Conservation (phyloP, 495 filamentous ascomycete species). For the Aspergillus biplanus region DNA sequence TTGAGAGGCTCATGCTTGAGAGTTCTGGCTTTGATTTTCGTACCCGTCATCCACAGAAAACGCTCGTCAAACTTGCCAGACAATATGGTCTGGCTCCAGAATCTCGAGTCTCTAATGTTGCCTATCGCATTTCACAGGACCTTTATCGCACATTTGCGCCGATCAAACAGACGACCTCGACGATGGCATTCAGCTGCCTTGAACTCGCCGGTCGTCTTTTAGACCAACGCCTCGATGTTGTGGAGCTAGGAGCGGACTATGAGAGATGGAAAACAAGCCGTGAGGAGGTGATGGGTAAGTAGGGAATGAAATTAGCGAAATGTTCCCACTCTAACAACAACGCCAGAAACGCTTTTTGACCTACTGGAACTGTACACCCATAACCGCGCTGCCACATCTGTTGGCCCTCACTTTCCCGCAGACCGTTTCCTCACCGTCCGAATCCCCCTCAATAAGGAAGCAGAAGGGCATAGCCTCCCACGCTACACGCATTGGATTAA, state of each 20-base stretch:
- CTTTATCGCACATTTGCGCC: conserved; percentile 91
- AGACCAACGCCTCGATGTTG: conserved; percentile 48
- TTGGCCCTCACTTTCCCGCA: conserved; percentile 70
- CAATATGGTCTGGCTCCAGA: conserved; percentile 52
- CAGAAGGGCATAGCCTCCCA: conserved; percentile 55
- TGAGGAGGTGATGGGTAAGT: conserved; percentile 69
- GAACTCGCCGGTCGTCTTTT: conserved; percentile 76
- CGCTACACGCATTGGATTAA: conserved; percentile 53
- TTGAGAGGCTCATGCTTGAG: conserved; percentile 95
- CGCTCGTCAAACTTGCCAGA: conserved; percentile 74
- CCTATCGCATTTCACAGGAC: conserved; percentile 83
- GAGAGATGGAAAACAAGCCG: conserved; percentile 62
- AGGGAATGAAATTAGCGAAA: not conserved
- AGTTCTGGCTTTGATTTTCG: conserved; percentile 91
- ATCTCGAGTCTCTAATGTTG: conserved; percentile 59
- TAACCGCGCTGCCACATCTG: conserved; percentile 68
- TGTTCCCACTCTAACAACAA: conserved; percentile 5
- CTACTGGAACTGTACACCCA: conserved; percentile 87
- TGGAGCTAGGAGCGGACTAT: conserved; percentile 53
- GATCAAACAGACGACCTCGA: conserved; percentile 79
- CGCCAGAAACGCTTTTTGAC: conserved; percentile 79
- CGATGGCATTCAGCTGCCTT: conserved; percentile 79
- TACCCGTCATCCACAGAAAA: conserved; percentile 83
- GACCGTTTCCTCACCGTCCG: conserved; percentile 81
- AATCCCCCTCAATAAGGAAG: conserved; percentile 81